phyloP scores from a whole-genome alignment of 2,329 filamentous ascomycete species.

The Didymella arachidicola region DNA sequence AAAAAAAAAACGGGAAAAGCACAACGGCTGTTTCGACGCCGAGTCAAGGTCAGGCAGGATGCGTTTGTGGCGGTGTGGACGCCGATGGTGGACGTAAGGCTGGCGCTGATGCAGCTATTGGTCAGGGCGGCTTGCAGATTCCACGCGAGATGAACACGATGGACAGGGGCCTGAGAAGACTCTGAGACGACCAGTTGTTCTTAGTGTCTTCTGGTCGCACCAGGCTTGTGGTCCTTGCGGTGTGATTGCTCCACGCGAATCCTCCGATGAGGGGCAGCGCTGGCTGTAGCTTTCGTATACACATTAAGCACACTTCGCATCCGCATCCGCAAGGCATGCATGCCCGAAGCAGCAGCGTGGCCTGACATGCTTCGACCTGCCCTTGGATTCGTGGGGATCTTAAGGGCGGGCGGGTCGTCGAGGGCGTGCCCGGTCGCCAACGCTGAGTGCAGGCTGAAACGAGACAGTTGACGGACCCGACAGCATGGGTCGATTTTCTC shows the following conservation, averaged over 20 bases:
- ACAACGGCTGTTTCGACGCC: slow-evolving; percentile 46
- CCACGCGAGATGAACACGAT: slow-evolving; percentile 50
- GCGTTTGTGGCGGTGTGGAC: slow-evolving; percentile 42
- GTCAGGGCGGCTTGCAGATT: slow-evolving; percentile 44
- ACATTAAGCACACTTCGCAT: slow-evolving; percentile 21
- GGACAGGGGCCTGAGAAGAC: slow-evolving; percentile 41
- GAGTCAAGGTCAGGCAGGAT: slow-evolving; percentile 24
- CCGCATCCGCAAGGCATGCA: slow-evolving; percentile 20
- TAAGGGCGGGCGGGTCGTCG: slow-evolving; percentile 18
- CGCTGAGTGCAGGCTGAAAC: slow-evolving; percentile 17
- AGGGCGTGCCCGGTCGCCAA: slow-evolving; percentile 12
- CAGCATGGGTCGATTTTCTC: slow-evolving; percentile 33
- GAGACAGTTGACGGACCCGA: slow-evolving; percentile 29
- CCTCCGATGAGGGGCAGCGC: slow-evolving; percentile 37
- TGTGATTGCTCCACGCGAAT: slow-evolving; percentile 42
- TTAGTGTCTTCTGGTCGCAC: slow-evolving; percentile 46
- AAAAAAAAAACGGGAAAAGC: slow-evolving; percentile 36
- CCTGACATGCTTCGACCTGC: slow-evolving; percentile 21
- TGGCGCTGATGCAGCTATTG: slow-evolving; percentile 42
- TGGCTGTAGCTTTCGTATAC: slow-evolving; percentile 23
- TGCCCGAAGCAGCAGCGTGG: slow-evolving; percentile 20
- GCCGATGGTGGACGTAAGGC: slow-evolving; percentile 44
- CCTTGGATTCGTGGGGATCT: slow-evolving; percentile 28
- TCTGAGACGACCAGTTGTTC: slow-evolving; percentile 48
- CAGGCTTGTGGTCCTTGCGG: slow-evolving; percentile 29